Base-by-base conservation (phyloP, 768 basidiomycete genomes). In the Jaapia argillacea region DNA sequence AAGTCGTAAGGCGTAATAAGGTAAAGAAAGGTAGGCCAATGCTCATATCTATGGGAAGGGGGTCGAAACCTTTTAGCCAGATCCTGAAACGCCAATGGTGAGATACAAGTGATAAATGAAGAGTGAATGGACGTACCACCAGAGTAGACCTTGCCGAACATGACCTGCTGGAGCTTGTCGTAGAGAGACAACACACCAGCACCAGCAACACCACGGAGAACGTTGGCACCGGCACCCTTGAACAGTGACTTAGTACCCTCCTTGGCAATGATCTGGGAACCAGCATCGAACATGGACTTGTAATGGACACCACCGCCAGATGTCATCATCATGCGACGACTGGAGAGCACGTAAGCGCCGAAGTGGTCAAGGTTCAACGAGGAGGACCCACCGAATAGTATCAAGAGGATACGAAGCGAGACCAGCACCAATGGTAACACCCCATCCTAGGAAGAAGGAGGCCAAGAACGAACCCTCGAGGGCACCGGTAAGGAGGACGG, bases 251-350 rank as follows among this genome's bases (percentile, higher is more conserved):
- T 86, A 47, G 72, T 67, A 58, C 96, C 96, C 73, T 99, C 96
- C 76, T 94, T 94, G 61, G 81, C 81, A 56, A 97, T 58, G 61
- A 99, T 97, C 69, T 96, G 90, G 24, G 85, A 76, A 48, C 81
- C 90, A 60, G 93, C 93, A 59, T 98, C 93, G 66, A 94, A 85
- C 92, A 97, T 97, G 55, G 87, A 89, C 77, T 93, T 94, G 84
- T 98, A 98, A 82, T 97, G 92, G 48, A 85, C 80, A 57, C 78
- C 77, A 57, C 80, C 84, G 56, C 94, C 96, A 20, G 94, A 97
- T 27, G 96, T 98, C 94, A 98, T 98, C 96, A 99, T 99, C 96
- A 99, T 99, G 56, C 96, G 91, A 84, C 96, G 93, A 84, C 94
- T 93, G 55, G 52, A 61, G 10, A 54, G 57, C 18, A 57, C 55